Percentiles rank a stretch among this genome's conserved stretches.
Evolutionary conservation across 78 protist genomes (phyloP).

Genomic region (Planoprotostelium fungivorum): DNA sequence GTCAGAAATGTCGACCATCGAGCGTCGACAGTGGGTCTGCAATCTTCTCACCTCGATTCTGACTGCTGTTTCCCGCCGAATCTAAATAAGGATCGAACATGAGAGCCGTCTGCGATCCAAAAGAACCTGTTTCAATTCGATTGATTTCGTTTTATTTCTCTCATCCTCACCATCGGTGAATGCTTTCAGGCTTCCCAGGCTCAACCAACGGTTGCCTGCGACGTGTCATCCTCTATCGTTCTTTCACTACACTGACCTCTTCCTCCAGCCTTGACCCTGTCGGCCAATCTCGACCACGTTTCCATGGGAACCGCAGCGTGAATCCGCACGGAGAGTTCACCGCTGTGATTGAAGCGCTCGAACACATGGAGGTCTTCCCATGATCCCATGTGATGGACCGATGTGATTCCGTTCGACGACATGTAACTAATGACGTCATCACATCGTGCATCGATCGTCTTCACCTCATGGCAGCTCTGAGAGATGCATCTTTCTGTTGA

Average conservation of each 20-base stretch:
- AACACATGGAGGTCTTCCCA: not conserved
- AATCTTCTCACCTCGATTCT: too few species aligned
- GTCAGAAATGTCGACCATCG: too few species aligned
- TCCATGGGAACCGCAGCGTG: not conserved
- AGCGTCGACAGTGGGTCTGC: too few species aligned
- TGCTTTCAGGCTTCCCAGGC: not conserved
- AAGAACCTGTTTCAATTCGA: not conserved
- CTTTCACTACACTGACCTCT: not conserved
- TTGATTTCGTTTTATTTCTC: too few species aligned
- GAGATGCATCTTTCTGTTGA: not conserved
- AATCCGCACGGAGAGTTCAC: not conserved
- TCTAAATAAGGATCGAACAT: not conserved
- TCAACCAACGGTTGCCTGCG: not conserved
- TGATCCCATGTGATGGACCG: slow-evolving; percentile 5
- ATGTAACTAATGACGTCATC: not conserved
- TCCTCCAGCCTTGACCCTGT: not conserved
- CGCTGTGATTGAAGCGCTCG: not conserved
- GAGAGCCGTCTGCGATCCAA: slow-evolving; percentile 2
- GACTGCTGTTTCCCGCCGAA: not conserved
- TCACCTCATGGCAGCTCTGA: not conserved
- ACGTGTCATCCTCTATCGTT: not conserved
- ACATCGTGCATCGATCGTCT: not conserved
- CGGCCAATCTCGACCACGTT: not conserved
- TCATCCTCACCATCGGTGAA: slow-evolving; percentile 1
- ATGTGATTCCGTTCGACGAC: not conserved